Conservation (phyloP, 139 green algal genomes). For the Asterochloris erici region DNA sequence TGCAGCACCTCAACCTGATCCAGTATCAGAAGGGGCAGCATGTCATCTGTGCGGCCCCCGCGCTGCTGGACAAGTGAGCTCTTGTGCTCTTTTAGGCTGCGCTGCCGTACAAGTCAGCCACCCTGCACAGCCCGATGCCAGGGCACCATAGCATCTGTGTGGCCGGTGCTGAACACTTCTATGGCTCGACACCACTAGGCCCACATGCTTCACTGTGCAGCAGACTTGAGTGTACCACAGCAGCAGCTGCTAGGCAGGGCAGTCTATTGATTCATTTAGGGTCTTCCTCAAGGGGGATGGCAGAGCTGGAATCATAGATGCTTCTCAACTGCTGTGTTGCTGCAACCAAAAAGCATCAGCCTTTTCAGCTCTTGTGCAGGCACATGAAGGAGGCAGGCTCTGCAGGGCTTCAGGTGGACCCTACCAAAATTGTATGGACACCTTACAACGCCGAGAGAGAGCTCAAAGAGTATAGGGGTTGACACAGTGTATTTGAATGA, state of each 20-base stretch:
- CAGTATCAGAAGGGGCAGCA: constrained; percentile 78
- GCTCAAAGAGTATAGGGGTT: constrained; percentile 2
- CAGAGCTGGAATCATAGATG: too few species aligned
- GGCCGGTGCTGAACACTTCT: background rate
- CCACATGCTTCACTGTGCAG: background rate
- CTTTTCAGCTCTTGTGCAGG: background rate
- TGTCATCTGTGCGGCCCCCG: constrained; percentile 55
- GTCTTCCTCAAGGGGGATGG: too few species aligned
- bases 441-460: constrained; percentile 41
- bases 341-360: too few species aligned
- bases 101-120: background rate
- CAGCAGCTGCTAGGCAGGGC: too few species aligned
- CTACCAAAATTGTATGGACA: constrained; percentile 76
- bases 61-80: constrained; percentile 55
- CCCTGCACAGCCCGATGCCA: too few species aligned
- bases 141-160: too few species aligned
- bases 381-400: constrained; percentile 75
- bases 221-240: too few species aligned
- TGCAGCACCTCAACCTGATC: constrained; percentile 83
- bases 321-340: too few species aligned
- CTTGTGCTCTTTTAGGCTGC: too few species aligned
- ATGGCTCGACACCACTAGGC: background rate
- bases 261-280: too few species aligned
- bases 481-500: background rate
- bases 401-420: constrained; percentile 62